Conservation (phyloP, 495 filamentous ascomycete genomes). For the Copromyces sp. region DNA sequence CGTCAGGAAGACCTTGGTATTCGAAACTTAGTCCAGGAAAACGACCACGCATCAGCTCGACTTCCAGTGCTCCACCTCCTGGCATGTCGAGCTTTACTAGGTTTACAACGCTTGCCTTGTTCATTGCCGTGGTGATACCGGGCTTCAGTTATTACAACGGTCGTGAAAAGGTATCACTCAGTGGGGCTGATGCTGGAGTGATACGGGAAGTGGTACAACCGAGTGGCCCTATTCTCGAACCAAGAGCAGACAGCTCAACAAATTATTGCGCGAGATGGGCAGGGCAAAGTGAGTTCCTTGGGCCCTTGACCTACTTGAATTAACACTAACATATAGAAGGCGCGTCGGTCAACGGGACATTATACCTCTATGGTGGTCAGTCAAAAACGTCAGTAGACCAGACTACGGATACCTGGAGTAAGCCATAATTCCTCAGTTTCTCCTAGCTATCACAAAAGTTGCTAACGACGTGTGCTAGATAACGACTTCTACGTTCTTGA, state of each 20-base stretch:
- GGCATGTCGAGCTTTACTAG: slow-evolving; percentile 27
- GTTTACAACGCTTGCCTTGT: slow-evolving; percentile 38
- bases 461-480: slow-evolving; percentile 33
- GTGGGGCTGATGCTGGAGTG: slow-evolving; percentile 37
- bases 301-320: background rate
- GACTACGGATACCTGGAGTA: slow-evolving; percentile 53
- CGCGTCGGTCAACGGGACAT: slow-evolving; percentile 56
- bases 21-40: slow-evolving; percentile 24
- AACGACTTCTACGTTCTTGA: slow-evolving; percentile 61
- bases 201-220: slow-evolving; percentile 20
- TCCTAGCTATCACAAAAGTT: background rate
- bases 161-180: slow-evolving; percentile 22
- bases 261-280: slow-evolving; percentile 57
- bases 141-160: slow-evolving; percentile 33
- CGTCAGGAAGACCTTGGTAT: slow-evolving; percentile 24
- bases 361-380: slow-evolving; percentile 68
- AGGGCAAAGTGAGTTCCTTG: slow-evolving; percentile 44
- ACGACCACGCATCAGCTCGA: slow-evolving; percentile 32
- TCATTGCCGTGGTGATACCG: slow-evolving; percentile 43
- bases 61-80: slow-evolving; percentile 31
- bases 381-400: slow-evolving; percentile 43
- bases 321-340: slow-evolving; percentile 9
- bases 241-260: slow-evolving; percentile 37
- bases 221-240: slow-evolving; percentile 20
- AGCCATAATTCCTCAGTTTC: slow-evolving; percentile 9